A percentile compares a stretch with the other conserved stretches of the same genome.
Evolutionary conservation across 805 yeast genomes (phyloP).

Genomic region (Lipomyces yamadae): DNA sequence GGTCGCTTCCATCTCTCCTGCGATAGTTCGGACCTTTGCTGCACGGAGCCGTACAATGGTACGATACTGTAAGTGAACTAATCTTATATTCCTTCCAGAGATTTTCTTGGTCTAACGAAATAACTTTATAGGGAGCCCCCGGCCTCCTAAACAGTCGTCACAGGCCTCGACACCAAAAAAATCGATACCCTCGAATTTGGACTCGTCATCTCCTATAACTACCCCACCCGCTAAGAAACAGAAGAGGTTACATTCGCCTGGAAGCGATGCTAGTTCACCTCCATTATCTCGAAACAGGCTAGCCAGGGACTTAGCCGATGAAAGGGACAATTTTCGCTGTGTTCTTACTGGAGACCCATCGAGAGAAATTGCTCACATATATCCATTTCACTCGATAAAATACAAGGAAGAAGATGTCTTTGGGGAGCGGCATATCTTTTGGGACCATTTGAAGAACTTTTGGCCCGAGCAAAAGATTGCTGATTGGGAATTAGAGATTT

Average conservation of each 20-base stretch:
- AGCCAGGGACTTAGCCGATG: constrained; percentile 2
- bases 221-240: constrained; percentile 2
- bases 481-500: neutral
- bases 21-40: neutral
- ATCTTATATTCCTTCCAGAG: neutral
- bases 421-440: neutral
- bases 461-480: constrained; percentile 2
- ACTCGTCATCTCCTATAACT: neutral
- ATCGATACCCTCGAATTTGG: neutral
- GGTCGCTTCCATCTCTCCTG: neutral
- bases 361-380: neutral
- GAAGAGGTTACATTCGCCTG: neutral
- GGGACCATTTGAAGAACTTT: constrained; percentile 1
- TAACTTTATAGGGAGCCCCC: neutral
- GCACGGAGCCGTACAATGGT: neutral
- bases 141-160: neutral
- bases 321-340: neutral
- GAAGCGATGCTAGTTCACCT: constrained; percentile 1
- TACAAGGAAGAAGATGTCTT: constrained; percentile 1
- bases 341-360: neutral
- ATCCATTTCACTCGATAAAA: neutral
- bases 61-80: neutral
- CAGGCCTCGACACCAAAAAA: neutral
- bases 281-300: neutral
- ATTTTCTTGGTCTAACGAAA: neutral